A percentile compares a stretch with the other conserved stretches of the same genome.
These are phyloP conservation scores for Neofusicoccum ribis DNA, from an alignment of 2,329 filamentous ascomycete species.

Conservation along the genomic window DNA sequence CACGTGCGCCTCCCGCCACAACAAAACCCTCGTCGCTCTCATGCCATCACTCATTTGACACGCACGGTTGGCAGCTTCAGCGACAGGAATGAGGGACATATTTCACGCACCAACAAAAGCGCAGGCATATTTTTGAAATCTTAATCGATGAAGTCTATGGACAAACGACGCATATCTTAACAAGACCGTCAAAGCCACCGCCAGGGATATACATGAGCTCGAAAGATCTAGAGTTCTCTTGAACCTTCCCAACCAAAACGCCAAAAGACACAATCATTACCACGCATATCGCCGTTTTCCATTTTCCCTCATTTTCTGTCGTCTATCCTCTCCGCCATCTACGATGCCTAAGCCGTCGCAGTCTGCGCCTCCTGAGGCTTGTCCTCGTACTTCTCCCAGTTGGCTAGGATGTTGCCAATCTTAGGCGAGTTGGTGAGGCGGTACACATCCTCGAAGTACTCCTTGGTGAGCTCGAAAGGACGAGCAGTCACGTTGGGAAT, in stretches of 20 bases:
- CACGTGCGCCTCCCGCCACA: neutral
- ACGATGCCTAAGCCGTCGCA: conserved; percentile 11
- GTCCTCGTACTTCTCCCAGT: conserved; percentile 60
- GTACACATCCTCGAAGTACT: conserved; percentile 99
- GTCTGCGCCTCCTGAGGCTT: conserved; percentile 33
- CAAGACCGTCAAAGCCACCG: neutral
- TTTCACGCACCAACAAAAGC: neutral
- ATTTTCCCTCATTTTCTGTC: conserved; percentile 6
- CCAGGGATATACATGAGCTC: conserved; percentile 11
- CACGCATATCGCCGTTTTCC: conserved; percentile 3
- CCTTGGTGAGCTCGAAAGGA: conserved; percentile 93
- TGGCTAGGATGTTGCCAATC: conserved; percentile 79
- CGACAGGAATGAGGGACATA: neutral
- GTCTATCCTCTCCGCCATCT: neutral
- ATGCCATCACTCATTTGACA: neutral
- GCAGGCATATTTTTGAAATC: neutral
- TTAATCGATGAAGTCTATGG: neutral
- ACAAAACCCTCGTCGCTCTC: neutral
- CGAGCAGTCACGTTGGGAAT: conserved; percentile 97
- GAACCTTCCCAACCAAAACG: neutral
- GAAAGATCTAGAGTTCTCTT: conserved; percentile 5
- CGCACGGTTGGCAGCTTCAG: neutral
- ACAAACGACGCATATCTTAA: neutral
- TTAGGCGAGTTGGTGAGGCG: conserved; percentile 78
- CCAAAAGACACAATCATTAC: conserved; percentile 9